Evolutionary conservation across 495 filamentous ascomycete genomes (phyloP).

Genomic region (Aspergillus coremiiformis): DNA sequence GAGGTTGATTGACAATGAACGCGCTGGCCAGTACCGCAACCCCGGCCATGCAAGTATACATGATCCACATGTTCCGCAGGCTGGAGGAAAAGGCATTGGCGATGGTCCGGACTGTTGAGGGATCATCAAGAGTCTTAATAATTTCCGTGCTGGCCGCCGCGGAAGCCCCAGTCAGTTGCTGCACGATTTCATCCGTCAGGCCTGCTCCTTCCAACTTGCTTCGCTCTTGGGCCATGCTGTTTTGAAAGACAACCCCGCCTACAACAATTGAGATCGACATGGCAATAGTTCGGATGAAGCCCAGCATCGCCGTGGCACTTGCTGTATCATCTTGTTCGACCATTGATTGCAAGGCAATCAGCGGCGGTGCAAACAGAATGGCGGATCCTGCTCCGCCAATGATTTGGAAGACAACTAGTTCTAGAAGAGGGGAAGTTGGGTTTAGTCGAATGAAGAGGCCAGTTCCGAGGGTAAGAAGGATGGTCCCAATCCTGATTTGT

Average conservation of each 20-base stretch:
- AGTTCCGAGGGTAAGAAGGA: conserved; percentile 53
- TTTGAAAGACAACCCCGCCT: conserved; percentile 59
- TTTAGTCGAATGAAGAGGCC: conserved; percentile 59
- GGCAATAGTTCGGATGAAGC: conserved; percentile 31
- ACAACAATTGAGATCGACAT: conserved; percentile 52
- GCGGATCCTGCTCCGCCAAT: conserved; percentile 51
- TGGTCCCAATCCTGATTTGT: conserved; percentile 49
- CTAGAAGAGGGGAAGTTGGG: conserved; percentile 42
- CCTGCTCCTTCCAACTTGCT: neutral
- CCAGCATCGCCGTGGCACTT: conserved; percentile 30
- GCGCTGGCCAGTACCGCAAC: conserved; percentile 24
- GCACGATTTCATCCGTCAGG: neutral
- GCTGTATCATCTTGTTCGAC: conserved; percentile 30
- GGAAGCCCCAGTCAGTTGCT: neutral
- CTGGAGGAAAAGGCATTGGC: conserved; percentile 36
- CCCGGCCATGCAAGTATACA: conserved; percentile 36
- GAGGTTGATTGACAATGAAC: conserved; percentile 1
- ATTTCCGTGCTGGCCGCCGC: conserved; percentile 1
- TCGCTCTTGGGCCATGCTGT: conserved; percentile 2
- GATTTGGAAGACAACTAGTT: conserved; percentile 51
- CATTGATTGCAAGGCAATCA: conserved; percentile 37
- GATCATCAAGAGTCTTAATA: neutral
- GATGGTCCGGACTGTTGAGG: conserved; percentile 14
- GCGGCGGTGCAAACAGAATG: conserved; percentile 52
- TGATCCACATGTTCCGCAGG: conserved; percentile 42